These are phyloP conservation scores for Ambrosia artemisiifolia DNA, from an alignment of 129 eudicot species.

Conservation along the genomic window DNA sequence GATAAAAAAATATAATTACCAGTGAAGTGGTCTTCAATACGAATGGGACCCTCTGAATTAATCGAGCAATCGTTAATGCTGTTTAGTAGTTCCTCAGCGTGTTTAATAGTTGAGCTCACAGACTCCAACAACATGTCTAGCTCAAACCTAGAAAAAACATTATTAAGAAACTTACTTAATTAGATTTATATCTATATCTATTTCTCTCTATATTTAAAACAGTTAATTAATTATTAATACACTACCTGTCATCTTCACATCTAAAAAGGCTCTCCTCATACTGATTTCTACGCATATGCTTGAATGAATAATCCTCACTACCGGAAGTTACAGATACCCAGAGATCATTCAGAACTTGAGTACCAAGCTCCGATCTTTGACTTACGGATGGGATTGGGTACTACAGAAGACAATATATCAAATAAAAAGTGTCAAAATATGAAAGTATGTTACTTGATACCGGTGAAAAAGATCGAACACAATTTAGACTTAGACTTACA, in stretches of 20 bases:
- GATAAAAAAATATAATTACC: slow-evolving; percentile 31
- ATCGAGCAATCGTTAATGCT: slow-evolving; percentile 44
- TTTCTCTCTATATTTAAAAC: neutral
- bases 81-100: slow-evolving; percentile 75
- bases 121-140: slow-evolving; percentile 97
- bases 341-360: slow-evolving; percentile 82
- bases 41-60: slow-evolving; percentile 52
- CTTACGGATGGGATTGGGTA: slow-evolving; percentile 93
- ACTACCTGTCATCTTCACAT: slow-evolving; percentile 98
- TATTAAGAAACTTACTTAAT: neutral
- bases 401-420: slow-evolving; percentile 41
- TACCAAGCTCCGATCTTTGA: slow-evolving; percentile 90
- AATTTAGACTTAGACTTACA: slow-evolving; percentile 40
- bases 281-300: slow-evolving; percentile 99
- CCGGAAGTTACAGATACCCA: slow-evolving; percentile 99
- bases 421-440: neutral
- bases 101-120: slow-evolving; percentile 77
- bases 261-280: slow-evolving; percentile 96
- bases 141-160: slow-evolving; percentile 68
- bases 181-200: neutral
- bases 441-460: neutral
- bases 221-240: neutral
- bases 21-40: slow-evolving; percentile 78
- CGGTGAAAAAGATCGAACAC: slow-evolving; percentile 6
- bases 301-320: slow-evolving; percentile 97